A percentile compares a stretch with the other conserved stretches of the same genome.
phyloP scores from a whole-genome alignment of 2,329 filamentous ascomycete species.

The Stachybotrys chartarum region DNA sequence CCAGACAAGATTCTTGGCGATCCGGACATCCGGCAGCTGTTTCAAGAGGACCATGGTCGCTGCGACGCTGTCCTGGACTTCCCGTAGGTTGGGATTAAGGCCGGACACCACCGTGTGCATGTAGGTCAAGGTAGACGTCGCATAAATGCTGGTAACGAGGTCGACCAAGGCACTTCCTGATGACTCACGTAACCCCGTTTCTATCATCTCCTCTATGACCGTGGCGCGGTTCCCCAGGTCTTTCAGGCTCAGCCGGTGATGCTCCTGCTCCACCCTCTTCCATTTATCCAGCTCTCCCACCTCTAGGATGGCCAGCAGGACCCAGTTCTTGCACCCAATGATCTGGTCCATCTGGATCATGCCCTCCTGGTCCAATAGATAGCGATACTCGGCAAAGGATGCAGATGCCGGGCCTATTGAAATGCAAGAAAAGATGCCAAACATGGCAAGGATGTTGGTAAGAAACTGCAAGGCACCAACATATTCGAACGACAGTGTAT shows the following conservation, averaged over 20 bases:
- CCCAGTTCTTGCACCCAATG: constrained; percentile 3
- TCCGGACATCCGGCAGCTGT: neutral
- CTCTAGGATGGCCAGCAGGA: constrained; percentile 1
- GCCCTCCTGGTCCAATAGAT: constrained; percentile 1
- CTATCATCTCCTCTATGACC: constrained; percentile 1
- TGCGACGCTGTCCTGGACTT: constrained; percentile 1
- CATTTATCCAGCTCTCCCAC: constrained; percentile 2
- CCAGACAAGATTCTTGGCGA: constrained; percentile 2
- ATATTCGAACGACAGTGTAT: constrained; percentile 1
- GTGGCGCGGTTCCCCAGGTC: neutral
- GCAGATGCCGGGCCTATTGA: neutral
- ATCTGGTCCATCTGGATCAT: constrained; percentile 3
- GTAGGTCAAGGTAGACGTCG: constrained; percentile 1
- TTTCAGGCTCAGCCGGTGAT: constrained; percentile 1
- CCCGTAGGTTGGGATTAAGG: constrained; percentile 2
- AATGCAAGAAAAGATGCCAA: constrained; percentile 2
- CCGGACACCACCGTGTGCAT: constrained; percentile 1
- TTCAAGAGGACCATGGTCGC: constrained; percentile 3
- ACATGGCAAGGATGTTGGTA: constrained; percentile 2
- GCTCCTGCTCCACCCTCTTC: constrained; percentile 1
- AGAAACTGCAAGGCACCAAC: constrained; percentile 2
- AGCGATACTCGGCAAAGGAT: constrained; percentile 1
- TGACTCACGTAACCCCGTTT: neutral
- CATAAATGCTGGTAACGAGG: constrained; percentile 2
- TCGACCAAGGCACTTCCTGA: neutral